phyloP scores from a whole-genome alignment of 148 eudicot genomes.

The Vaccinium macrocarpon region DNA sequence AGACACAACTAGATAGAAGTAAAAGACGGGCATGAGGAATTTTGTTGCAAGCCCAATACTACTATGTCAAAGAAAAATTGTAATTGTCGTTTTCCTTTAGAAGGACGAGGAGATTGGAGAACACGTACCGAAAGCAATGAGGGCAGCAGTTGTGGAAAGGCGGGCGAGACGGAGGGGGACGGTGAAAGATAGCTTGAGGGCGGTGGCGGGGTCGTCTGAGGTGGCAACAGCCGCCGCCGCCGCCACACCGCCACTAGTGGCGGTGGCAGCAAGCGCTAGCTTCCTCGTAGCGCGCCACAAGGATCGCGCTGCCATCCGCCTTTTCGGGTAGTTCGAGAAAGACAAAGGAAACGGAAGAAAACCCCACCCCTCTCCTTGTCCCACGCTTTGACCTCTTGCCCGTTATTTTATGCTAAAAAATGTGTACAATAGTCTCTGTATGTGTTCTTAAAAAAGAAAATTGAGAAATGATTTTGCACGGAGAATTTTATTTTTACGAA shows the following conservation, averaged over 20 bases:
- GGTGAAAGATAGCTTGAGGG: constrained; percentile 59
- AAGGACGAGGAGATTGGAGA: background rate
- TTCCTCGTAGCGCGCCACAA: constrained; percentile 52
- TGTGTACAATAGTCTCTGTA: too few relatives aligned
- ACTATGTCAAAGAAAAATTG: background rate
- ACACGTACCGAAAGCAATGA: constrained; percentile 65
- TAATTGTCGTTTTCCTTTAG: background rate
- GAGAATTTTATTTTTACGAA: too few relatives aligned
- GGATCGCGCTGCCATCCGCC: constrained; percentile 59
- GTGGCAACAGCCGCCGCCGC: constrained; percentile 64
- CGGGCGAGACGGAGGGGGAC: constrained; percentile 82
- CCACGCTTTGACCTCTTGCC: too few relatives aligned
- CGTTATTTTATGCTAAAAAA: too few relatives aligned
- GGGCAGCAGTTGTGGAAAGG: constrained; percentile 68
- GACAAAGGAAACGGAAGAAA: background rate
- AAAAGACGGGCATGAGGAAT: background rate
- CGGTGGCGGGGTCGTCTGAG: constrained; percentile 75
- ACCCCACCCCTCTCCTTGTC: background rate
- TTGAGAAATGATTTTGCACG: too few relatives aligned
- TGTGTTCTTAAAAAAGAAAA: too few relatives aligned
- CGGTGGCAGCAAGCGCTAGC: constrained; percentile 45
- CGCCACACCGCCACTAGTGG: constrained; percentile 50
- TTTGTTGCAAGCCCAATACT: background rate
- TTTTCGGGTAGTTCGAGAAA: background rate
- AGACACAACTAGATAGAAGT: background rate